Conservation (phyloP, 352 stramenopile genomes). For the Peronospora destructor region DNA sequence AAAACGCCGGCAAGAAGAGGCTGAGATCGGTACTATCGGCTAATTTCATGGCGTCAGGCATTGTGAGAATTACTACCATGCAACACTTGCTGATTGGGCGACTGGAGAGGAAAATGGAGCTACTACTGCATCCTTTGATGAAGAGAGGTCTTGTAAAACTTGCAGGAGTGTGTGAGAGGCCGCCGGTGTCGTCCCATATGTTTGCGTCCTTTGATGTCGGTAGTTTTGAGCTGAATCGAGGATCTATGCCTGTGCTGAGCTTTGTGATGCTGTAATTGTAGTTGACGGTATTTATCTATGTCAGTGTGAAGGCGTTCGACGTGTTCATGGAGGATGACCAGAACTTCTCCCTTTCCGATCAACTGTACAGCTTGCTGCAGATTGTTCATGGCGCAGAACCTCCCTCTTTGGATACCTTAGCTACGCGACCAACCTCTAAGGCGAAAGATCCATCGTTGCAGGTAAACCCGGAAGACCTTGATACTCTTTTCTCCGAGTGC, state of each 20-base stretch:
- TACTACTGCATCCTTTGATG: slow-evolving; percentile 54
- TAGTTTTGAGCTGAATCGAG: neutral
- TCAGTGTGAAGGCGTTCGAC: slow-evolving; percentile 50
- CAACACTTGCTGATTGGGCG: slow-evolving; percentile 48
- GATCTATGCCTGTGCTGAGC: neutral
- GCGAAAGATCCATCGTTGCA: slow-evolving; percentile 15
- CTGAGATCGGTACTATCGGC: slow-evolving; percentile 24
- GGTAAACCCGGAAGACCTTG: slow-evolving; percentile 38
- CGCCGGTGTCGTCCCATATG: slow-evolving; percentile 42
- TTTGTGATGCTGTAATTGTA: slow-evolving; percentile 7
- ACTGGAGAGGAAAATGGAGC: slow-evolving; percentile 54
- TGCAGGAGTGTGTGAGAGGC: slow-evolving; percentile 38
- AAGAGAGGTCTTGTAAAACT: slow-evolving; percentile 48
- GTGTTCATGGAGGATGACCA: slow-evolving; percentile 54
- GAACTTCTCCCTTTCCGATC: slow-evolving; percentile 59
- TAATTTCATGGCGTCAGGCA: slow-evolving; percentile 18
- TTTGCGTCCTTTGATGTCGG: slow-evolving; percentile 63
- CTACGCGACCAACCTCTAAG: slow-evolving; percentile 1
- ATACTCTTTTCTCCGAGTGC: slow-evolving; percentile 67
- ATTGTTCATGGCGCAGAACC: slow-evolving; percentile 25
- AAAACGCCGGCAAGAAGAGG: slow-evolving; percentile 69
- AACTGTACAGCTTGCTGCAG: slow-evolving; percentile 55
- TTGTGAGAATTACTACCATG: slow-evolving; percentile 51
- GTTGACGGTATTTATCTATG: slow-evolving; percentile 51
- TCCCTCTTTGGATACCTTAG: slow-evolving; percentile 8